A percentile compares a stretch with the other conserved stretches of the same genome.
Evolutionary conservation across 257 asterid genomes (phyloP).

Genomic region (Nicotiana paniculata): DNA sequence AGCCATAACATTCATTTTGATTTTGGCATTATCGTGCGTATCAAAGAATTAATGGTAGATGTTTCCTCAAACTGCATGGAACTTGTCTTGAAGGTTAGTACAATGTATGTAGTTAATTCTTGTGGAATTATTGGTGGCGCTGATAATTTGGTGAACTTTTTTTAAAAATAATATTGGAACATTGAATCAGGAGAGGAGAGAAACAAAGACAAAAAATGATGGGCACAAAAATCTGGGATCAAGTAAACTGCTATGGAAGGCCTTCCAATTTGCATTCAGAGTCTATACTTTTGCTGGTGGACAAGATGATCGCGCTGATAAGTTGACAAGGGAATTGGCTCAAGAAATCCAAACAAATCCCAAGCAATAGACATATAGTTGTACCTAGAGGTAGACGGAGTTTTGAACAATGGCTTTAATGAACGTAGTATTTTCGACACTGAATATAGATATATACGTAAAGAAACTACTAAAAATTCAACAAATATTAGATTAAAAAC

Average conservation of each 20-base stretch:
- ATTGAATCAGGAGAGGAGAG: conserved; percentile 50
- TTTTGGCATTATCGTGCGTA: conserved; percentile 55
- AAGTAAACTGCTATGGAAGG: conserved; percentile 60
- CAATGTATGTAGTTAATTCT: background rate
- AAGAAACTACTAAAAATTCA: background rate
- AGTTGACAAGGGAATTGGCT: conserved; percentile 69
- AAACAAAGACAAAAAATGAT: conserved; percentile 26
- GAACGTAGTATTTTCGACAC: background rate
- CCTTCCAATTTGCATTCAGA: conserved; percentile 82
- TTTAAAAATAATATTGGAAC: background rate
- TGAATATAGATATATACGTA: background rate
- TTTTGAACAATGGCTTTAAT: background rate
- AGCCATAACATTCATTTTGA: conserved; percentile 72
- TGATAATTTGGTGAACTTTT: background rate
- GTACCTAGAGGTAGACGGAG: background rate
- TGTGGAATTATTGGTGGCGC: background rate
- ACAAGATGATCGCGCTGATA: conserved; percentile 83
- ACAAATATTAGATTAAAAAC: background rate
- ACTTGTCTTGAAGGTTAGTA: conserved; percentile 60
- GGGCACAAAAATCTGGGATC: conserved; percentile 27
- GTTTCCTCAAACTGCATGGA: conserved; percentile 88
- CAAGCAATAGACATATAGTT: background rate
- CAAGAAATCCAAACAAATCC: conserved; percentile 48
- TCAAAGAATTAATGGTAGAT: conserved; percentile 78
- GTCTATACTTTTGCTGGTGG: conserved; percentile 87